phyloP scores from a whole-genome alignment of 2,329 filamentous ascomycete genomes.

The Fusarium graminum region DNA sequence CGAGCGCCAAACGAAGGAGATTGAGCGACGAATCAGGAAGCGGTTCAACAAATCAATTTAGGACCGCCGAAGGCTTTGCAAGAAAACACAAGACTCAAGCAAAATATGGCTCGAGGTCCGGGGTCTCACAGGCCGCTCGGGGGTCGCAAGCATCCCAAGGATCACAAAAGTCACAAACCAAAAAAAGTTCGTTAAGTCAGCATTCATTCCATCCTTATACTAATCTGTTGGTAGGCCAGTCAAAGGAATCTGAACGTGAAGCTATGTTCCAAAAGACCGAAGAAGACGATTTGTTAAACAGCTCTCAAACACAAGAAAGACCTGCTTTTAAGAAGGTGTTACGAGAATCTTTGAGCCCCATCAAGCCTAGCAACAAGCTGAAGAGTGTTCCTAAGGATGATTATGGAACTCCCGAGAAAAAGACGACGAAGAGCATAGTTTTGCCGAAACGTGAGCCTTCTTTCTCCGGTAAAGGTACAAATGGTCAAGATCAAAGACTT shows the following conservation, averaged over 20 bases:
- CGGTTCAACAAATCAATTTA: conserved; percentile 44
- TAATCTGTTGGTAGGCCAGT: conserved; percentile 22
- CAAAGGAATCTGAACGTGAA: not conserved
- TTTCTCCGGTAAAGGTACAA: conserved; percentile 27
- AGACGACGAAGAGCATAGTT: conserved; percentile 6
- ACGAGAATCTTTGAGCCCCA: conserved; percentile 35
- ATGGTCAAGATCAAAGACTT: conserved; percentile 9
- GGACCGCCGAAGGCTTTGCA: conserved; percentile 45
- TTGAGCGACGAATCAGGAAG: conserved; percentile 10
- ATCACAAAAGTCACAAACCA: conserved; percentile 45
- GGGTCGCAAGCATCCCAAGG: conserved; percentile 33
- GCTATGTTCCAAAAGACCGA: not conserved
- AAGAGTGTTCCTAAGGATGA: conserved; percentile 19
- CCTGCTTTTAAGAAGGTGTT: conserved; percentile 21
- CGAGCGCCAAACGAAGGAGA: conserved; percentile 38
- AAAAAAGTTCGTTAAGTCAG: conserved; percentile 34
- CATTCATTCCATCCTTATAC: not conserved
- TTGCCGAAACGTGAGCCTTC: conserved; percentile 18
- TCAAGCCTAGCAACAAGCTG: conserved; percentile 16
- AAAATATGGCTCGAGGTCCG: conserved; percentile 47
- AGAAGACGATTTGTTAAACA: conserved; percentile 9
- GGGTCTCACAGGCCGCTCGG: conserved; percentile 43
- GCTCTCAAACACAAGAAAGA: conserved; percentile 20
- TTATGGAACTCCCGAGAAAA: conserved; percentile 32
- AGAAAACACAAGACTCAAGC: conserved; percentile 32